Evolutionary conservation across 768 basidiomycete genomes (phyloP), one percentile per base, ranked within the genome.

Genomic region (Hemileccinum rubropunctum): DNA sequence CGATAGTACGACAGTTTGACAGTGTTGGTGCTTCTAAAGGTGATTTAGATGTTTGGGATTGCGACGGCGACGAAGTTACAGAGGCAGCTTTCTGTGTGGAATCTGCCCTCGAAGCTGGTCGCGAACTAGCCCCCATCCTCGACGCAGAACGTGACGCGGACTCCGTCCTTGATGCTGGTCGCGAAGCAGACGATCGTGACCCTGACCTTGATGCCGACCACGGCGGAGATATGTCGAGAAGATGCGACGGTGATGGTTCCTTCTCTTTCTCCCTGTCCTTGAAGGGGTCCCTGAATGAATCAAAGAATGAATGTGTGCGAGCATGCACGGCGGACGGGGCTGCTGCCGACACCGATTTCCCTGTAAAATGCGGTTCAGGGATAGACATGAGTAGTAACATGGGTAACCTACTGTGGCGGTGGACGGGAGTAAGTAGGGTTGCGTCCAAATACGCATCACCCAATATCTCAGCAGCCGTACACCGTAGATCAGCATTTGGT

Each of bases 401-500:
- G 17, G 38, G 32, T 13, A 28, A 67, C 78, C 48, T 57, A 81
- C 80, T 73, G 58, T 82, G 79, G 15, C 63, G 43, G 7, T 52
- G 52, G 36, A 54, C 56, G 39, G 64, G 52, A 12, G 69, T 54
- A 17, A 65, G 61, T 47, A 62, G 64, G 49, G 57, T 34, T 21
- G 61, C 58, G 6, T 71, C 65, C 88, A 88, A 93, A 63, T 86
- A 92, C 1, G 73, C 51, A 58, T 92, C 89, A 20, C 58, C 67
- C 67, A 89, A 80, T 0, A 83, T 80, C 45, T 87, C 80, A 6
- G 72, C 66, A 1, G 87, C 82, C 0, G 82, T 90, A 57, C 83
- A 87, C 10, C 90, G 79, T 50, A 90, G 61, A 59, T 91, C 87
- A n/a, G 87, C 88, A 60, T 89, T 89, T 11, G 91, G 88, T 9